Conservation (phyloP, 352 stramenopile genomes). For the Pythium vanterpoolii region DNA sequence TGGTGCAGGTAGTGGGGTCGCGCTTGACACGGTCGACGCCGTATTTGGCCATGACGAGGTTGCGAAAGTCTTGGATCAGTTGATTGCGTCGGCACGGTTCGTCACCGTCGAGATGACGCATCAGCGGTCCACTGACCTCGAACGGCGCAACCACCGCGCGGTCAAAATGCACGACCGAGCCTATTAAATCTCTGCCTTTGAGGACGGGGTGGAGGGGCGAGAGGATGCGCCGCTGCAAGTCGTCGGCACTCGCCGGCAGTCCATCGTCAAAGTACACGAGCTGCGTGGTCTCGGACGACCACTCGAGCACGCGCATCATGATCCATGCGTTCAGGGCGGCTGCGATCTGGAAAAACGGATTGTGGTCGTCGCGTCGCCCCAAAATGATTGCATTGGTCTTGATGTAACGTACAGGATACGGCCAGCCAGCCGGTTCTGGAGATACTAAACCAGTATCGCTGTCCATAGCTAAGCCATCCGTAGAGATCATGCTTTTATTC, state of each 20-base stretch:
- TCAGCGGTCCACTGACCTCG: constrained; percentile 55
- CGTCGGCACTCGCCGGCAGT: constrained; percentile 23
- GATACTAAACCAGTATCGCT: background rate
- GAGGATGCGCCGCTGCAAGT: constrained; percentile 22
- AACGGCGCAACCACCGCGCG: constrained; percentile 49
- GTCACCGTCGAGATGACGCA: constrained; percentile 62
- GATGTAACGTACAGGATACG: background rate
- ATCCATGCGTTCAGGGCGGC: constrained; percentile 29
- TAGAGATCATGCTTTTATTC: background rate
- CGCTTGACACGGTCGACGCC: background rate
- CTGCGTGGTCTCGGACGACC: constrained; percentile 10
- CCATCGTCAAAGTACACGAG: constrained; percentile 32
- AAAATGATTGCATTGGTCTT: constrained; percentile 25
- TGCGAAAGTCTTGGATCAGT: constrained; percentile 52
- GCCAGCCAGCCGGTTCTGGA: background rate
- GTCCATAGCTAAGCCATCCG: no score
- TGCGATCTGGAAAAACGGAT: constrained; percentile 35
- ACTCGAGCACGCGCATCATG: constrained; percentile 17
- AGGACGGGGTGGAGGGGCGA: constrained; percentile 19
- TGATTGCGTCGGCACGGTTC: constrained; percentile 56
- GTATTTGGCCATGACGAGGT: background rate
- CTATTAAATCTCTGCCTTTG: constrained; percentile 22
- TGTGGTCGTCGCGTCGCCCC: constrained; percentile 31
- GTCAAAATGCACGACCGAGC: constrained; percentile 30
- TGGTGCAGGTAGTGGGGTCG: constrained; percentile 1